Percentiles rank a stretch among this genome's conserved stretches.
Evolutionary conservation across 768 basidiomycete genomes (phyloP).

Genomic region (Dacryopinax spathularia): DNA sequence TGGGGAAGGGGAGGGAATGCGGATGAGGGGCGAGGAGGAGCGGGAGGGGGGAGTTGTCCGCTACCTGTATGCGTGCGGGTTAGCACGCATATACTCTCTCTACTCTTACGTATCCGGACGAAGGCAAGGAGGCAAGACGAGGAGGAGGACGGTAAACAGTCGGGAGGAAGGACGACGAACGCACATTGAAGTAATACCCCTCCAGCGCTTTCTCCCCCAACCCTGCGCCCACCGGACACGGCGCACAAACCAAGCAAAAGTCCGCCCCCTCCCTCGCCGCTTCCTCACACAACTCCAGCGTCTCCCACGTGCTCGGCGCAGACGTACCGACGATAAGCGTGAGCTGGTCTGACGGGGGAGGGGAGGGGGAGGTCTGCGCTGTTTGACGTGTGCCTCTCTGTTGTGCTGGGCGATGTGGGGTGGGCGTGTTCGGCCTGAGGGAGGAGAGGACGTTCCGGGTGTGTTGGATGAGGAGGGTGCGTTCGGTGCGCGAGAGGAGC

Average conservation of each 20-base stretch:
- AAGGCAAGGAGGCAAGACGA: too few relatives aligned
- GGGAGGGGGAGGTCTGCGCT: too few relatives aligned
- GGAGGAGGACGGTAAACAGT: too few relatives aligned
- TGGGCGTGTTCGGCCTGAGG: too few relatives aligned
- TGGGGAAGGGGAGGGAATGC: too few relatives aligned
- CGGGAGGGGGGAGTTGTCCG: slow-evolving; percentile 9
- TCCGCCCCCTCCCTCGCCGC: not conserved
- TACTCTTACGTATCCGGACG: too few relatives aligned
- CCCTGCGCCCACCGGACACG: not conserved
- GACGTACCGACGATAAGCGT: not conserved
- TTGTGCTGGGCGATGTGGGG: too few relatives aligned
- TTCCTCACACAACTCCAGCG: slow-evolving; percentile 9
- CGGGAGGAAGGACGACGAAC: not conserved
- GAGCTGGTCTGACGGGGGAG: not conserved
- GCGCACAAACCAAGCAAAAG: slow-evolving; percentile 3
- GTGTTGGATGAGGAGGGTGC: not conserved
- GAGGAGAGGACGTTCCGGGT: not conserved
- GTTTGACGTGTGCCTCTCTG: too few relatives aligned
- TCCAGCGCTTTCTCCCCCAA: slow-evolving; percentile 3
- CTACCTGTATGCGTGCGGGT: slow-evolving; percentile 4
- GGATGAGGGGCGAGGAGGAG: not conserved
- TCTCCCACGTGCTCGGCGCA: slow-evolving; percentile 5
- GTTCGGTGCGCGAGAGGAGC: slow-evolving; percentile 5
- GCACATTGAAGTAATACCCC: slow-evolving; percentile 7
- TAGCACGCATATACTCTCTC: too few relatives aligned